Base-by-base conservation (phyloP, 2,329 filamentous ascomycete species). In the Arthrobotrys entomopaga region DNA sequence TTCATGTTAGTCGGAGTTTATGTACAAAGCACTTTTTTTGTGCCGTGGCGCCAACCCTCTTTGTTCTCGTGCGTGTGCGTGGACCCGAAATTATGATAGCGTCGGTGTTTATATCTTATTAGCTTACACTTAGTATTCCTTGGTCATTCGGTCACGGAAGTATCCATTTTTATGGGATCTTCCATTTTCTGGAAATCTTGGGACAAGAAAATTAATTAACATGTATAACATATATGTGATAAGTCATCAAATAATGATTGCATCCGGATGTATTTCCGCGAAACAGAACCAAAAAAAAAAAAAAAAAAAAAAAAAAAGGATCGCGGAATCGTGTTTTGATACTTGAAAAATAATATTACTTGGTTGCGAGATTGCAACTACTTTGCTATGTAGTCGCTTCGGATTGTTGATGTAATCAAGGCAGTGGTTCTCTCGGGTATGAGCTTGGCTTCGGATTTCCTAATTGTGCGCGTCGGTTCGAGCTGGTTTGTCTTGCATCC, bases 201-300 rank as follows among this genome's bases (percentile, higher is more conserved):
- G 69, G 54, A 72, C 38, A 49, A 69, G 56, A 10, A 13, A 34
- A 34, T 34, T 34, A 34, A 34, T 13, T 61, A 48, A 24, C 38
- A 16, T 29, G 11, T 15, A 46, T 7, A 46, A 7, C 42, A 50
- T 22, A 46, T 13, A 16, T 15, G 24, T 71, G 69, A 73, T 73
- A 73, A 66, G 69, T 66, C 69, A 73, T 73, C 69, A 66, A 50
- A 61, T 42, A 73, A 73, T 66, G 46, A 42, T 43, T 38, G 20
- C 42, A 40, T 46, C 26, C 61, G 53, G 34, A 34, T 57, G 22
- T 24, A 34, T 50, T 48, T 22, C 61, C 52, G 26, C 53, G 54
- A n/a, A 58, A 49, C 22, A n/a, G 26, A 16, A 19, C n/a, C n/a
- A 24, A 52, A 38, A 11, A 50, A 48, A 38, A 34, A 40, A 67